These are phyloP conservation scores for Geosiphon pyriformis DNA, from an alignment of 192 early-diverging fungal species.

Conservation along the genomic window DNA sequence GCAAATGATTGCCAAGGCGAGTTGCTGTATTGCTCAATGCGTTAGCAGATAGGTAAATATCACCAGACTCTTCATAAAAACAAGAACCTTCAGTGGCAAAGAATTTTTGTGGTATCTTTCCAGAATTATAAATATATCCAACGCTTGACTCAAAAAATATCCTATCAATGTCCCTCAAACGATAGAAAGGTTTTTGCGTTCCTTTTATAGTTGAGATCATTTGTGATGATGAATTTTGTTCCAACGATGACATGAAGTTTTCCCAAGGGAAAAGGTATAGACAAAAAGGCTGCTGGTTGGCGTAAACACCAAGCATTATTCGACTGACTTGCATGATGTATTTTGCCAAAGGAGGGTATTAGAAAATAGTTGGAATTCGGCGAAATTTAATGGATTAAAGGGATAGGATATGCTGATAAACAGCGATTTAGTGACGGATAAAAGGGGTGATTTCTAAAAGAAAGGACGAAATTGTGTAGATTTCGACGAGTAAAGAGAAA, in stretches of 20 bases:
- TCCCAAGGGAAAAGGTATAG: slow-evolving; percentile 24
- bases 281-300: slow-evolving; percentile 25
- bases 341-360: neutral
- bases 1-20: slow-evolving; percentile 20
- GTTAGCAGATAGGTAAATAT: slow-evolving; percentile 28
- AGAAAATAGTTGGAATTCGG: slow-evolving; percentile 13
- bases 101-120: slow-evolving; percentile 20
- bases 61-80: slow-evolving; percentile 27
- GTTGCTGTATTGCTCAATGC: slow-evolving; percentile 26
- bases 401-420: neutral
- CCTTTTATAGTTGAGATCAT: too few relatives aligned
- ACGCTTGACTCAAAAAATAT: slow-evolving; percentile 22
- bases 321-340: slow-evolving; percentile 20
- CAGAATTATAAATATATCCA: slow-evolving; percentile 16
- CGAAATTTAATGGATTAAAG: neutral
- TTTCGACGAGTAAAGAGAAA: too few relatives aligned
- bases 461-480: too few relatives aligned
- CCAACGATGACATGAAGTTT: neutral
- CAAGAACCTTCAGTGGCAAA: slow-evolving; percentile 21
- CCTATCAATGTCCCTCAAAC: slow-evolving; percentile 22
- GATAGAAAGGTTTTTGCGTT: slow-evolving; percentile 18
- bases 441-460: neutral
- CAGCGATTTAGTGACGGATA: neutral
- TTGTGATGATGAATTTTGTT: neutral
- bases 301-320: slow-evolving; percentile 22